phyloP scores from a whole-genome alignment of 495 filamentous ascomycete genomes.

The Talaromyces wortmannii region DNA sequence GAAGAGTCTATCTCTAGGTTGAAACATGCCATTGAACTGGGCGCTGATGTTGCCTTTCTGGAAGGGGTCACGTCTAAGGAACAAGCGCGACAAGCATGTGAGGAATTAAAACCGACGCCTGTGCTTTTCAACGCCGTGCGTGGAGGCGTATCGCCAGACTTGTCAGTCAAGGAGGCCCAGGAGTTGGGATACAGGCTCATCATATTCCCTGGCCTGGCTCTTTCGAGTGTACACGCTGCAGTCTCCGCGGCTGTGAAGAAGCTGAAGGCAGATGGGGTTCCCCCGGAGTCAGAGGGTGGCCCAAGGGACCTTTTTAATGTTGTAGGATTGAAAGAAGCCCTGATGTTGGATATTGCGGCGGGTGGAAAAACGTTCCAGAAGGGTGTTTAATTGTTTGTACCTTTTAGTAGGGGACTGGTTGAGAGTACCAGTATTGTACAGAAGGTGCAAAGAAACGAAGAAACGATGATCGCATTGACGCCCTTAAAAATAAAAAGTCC shows the following conservation, averaged over 20 bases:
- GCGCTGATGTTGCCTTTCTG: constrained; percentile 52
- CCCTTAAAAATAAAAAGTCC: neutral
- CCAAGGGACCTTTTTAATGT: constrained; percentile 8
- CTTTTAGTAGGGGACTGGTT: neutral
- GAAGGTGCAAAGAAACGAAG: neutral
- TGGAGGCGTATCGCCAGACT: constrained; percentile 16
- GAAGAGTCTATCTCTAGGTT: constrained; percentile 43
- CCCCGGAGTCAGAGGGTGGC: neutral
- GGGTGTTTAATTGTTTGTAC: neutral
- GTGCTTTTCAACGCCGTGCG: constrained; percentile 20
- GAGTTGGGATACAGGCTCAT: constrained; percentile 19
- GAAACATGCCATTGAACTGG: constrained; percentile 34
- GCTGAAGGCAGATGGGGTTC: constrained; percentile 7
- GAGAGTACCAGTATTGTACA: neutral
- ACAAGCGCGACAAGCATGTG: constrained; percentile 8
- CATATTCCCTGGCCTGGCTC: constrained; percentile 14
- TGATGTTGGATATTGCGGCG: constrained; percentile 6
- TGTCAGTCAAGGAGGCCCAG: constrained; percentile 12
- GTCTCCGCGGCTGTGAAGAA: constrained; percentile 1
- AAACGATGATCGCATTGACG: neutral
- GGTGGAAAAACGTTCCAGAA: constrained; percentile 2
- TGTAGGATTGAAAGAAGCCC: constrained; percentile 6
- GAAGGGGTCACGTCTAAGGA: constrained; percentile 41
- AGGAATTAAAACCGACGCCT: constrained; percentile 15
- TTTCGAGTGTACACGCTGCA: constrained; percentile 5